phyloP scores from a whole-genome alignment of 1,284 basidiomycete genomes.

The Hemileccinum hortonii region DNA sequence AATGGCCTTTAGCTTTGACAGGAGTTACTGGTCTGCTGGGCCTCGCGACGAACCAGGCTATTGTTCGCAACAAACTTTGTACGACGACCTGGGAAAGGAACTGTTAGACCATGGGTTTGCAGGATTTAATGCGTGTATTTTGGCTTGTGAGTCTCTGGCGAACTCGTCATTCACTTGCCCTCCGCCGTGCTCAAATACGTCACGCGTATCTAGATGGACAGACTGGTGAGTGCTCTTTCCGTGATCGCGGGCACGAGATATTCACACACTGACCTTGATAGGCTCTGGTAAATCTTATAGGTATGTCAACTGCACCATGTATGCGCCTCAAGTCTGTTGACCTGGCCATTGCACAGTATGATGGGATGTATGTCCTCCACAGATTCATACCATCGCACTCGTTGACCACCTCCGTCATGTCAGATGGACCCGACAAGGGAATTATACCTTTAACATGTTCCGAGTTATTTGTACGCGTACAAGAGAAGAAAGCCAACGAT shows the following conservation, averaged over 20 bases:
- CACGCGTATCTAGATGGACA: constrained; percentile 64
- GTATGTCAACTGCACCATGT: constrained; percentile 42
- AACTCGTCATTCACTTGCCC: not conserved
- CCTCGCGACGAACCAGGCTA: constrained; percentile 83
- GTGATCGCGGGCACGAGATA: not conserved
- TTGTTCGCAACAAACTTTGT: constrained; percentile 91
- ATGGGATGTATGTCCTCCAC: constrained; percentile 84
- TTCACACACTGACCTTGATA: constrained; percentile 32
- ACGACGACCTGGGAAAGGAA: constrained; percentile 93
- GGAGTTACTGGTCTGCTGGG: constrained; percentile 94
- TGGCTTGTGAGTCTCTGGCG: constrained; percentile 79
- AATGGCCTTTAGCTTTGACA: constrained; percentile 91
- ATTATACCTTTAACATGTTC: constrained; percentile 96
- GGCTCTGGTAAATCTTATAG: constrained; percentile 89
- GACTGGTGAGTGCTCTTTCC: constrained; percentile 59
- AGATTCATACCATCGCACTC: constrained; percentile 17
- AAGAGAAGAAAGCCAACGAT: constrained; percentile 63
- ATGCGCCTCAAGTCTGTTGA: constrained; percentile 1
- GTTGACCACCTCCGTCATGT: constrained; percentile 8
- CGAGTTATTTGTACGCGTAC: constrained; percentile 87
- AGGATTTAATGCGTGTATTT: constrained; percentile 97
- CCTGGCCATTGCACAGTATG: constrained; percentile 62
- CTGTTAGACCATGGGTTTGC: constrained; percentile 92
- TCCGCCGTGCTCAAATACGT: constrained; percentile 4
- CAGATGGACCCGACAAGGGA: constrained; percentile 94